phyloP scores from a whole-genome alignment of 129 eudicot species.

The Flaveria brownii region DNA sequence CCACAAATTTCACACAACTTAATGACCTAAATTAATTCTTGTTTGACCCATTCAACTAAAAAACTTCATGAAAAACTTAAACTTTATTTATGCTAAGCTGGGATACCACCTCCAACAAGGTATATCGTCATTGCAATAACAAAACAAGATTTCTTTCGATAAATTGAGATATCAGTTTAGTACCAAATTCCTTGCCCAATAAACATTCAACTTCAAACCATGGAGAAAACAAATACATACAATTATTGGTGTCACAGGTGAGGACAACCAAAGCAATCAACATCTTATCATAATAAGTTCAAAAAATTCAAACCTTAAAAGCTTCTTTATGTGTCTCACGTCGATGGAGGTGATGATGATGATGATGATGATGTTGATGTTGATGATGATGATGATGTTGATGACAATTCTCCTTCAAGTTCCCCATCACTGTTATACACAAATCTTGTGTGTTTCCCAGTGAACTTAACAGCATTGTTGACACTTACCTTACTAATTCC shows the following conservation, averaged over 20 bases:
- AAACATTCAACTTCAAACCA: conserved; percentile 18
- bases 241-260: conserved; percentile 38
- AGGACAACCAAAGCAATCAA: conserved; percentile 38
- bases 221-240: conserved; percentile 1
- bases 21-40: too few relatives aligned
- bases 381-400: neutral
- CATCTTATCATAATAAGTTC: conserved; percentile 19
- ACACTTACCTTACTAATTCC: conserved; percentile 69
- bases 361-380: neutral
- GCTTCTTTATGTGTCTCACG: conserved; percentile 35
- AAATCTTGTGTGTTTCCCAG: conserved; percentile 73
- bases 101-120: too few relatives aligned
- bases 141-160: neutral
- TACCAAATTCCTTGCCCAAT: conserved; percentile 6
- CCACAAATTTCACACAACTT: too few relatives aligned
- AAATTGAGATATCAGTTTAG: neutral
- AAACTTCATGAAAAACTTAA: too few relatives aligned
- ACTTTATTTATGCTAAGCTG: too few relatives aligned
- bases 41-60: too few relatives aligned
- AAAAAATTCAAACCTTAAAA: conserved; percentile 30
- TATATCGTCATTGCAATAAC: too few relatives aligned
- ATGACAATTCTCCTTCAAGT: conserved; percentile 42
- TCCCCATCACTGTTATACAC: conserved; percentile 84
- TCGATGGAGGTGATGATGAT: too few relatives aligned
- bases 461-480: conserved; percentile 31